phyloP scores from a whole-genome alignment of 2,329 filamentous ascomycete species.

The Scedosporium apiospermum region DNA sequence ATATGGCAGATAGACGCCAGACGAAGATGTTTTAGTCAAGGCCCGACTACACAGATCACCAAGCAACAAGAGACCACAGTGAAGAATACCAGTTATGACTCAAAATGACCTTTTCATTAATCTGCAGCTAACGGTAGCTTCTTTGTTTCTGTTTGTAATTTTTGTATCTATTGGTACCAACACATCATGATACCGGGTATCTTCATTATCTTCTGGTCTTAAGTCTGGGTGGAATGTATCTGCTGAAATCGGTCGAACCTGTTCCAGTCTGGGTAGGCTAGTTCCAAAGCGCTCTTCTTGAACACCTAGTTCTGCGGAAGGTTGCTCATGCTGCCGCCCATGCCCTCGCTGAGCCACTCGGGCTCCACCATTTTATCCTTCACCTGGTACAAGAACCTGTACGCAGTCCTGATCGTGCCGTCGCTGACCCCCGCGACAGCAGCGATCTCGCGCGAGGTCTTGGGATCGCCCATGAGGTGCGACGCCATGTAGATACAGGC shows the following conservation, averaged over 20 bases:
- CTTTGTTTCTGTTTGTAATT: neutral
- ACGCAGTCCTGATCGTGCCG: constrained; percentile 91
- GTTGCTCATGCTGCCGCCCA: constrained; percentile 55
- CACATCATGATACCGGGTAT: neutral
- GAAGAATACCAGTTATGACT: no score
- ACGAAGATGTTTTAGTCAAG: no score
- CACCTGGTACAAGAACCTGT: constrained; percentile 74
- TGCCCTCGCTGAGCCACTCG: constrained; percentile 64
- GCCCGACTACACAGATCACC: no score
- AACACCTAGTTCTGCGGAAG: constrained; percentile 40
- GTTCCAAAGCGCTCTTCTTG: neutral
- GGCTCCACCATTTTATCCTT: constrained; percentile 65
- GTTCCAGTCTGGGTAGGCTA: no score
- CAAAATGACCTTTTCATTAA: neutral
- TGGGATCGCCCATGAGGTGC: constrained; percentile 70
- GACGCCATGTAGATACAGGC: constrained; percentile 96
- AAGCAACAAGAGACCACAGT: no score
- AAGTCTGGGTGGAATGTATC: no score
- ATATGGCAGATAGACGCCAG: no score
- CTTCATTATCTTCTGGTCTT: neutral
- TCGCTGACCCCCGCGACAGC: constrained; percentile 82
- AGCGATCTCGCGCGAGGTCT: constrained; percentile 79
- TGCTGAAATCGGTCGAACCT: no score
- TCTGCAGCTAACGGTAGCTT: neutral
- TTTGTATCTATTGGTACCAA: neutral